Evolutionary conservation across 2,329 filamentous ascomycete genomes (phyloP).

Genomic region (Elsinoe perseae): DNA sequence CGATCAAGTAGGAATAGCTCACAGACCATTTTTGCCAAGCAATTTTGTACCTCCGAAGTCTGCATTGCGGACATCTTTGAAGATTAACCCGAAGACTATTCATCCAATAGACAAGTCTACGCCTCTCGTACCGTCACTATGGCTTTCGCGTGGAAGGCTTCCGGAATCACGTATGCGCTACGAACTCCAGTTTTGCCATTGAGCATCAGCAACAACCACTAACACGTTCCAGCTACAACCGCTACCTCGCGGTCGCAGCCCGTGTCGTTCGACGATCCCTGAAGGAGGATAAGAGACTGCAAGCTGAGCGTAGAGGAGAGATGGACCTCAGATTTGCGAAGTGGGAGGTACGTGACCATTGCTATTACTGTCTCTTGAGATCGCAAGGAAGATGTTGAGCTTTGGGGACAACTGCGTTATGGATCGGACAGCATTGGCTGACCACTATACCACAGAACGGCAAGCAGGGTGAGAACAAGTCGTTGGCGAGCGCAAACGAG

Average conservation of each 20-base stretch:
- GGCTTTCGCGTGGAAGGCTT: conserved; percentile 97
- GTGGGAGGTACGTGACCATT: conserved; percentile 72
- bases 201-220: conserved; percentile 11
- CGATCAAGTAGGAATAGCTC: background rate
- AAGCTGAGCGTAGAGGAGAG: conserved; percentile 81
- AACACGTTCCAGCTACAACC: conserved; percentile 75
- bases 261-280: conserved; percentile 92
- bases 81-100: conserved; percentile 11
- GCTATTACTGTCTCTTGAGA: background rate
- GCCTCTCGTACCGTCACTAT: conserved; percentile 54
- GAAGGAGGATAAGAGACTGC: conserved; percentile 86
- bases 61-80: conserved; percentile 4
- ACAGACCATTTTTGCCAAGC: background rate
- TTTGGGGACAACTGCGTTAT: conserved; percentile 8
- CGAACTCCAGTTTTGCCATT: background rate
- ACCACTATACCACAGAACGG: conserved; percentile 59
- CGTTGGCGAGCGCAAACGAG: conserved; percentile 53
- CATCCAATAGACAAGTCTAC: conserved; percentile 18
- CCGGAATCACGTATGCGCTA: conserved; percentile 78
- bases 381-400: no score
- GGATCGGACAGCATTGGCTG: no score
- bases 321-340: conserved; percentile 85
- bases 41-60: background rate
- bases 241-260: conserved; percentile 92
- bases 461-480: conserved; percentile 84